Conservation (phyloP, 225 moss, liverwort and hornwort species). For the Physcomitrium patens region DNA sequence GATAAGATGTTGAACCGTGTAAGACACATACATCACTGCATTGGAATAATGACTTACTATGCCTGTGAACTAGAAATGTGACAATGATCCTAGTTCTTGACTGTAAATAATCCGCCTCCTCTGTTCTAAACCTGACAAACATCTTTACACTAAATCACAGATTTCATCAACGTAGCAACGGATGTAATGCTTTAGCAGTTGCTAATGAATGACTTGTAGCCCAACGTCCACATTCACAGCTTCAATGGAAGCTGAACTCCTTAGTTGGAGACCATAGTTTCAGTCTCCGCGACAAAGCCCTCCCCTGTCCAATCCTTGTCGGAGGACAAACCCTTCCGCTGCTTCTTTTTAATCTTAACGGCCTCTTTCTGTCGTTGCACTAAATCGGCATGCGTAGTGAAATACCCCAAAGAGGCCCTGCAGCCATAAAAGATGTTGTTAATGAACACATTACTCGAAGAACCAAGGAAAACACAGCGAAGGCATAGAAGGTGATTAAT, state of each 20-base stretch:
- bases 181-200: slow-evolving; percentile 7
- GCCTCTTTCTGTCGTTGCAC: slow-evolving; percentile 85
- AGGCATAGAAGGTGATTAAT: not conserved
- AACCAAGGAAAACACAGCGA: not conserved
- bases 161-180: slow-evolving; percentile 19
- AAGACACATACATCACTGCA: not conserved
- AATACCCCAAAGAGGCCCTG: slow-evolving; percentile 92
- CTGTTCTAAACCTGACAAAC: slow-evolving; percentile 22
- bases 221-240: slow-evolving; percentile 25
- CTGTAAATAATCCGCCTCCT: not conserved
- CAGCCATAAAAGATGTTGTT: not conserved
- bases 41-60: slow-evolving; percentile 2
- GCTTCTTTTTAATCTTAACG: slow-evolving; percentile 56
- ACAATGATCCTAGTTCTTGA: slow-evolving; percentile 8
- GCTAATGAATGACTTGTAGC: slow-evolving; percentile 31
- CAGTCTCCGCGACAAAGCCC: slow-evolving; percentile 74
- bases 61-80: slow-evolving; percentile 10
- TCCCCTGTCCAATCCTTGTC: slow-evolving; percentile 84
- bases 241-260: not conserved
- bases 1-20: not conserved
- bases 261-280: slow-evolving; percentile 74
- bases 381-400: slow-evolving; percentile 86
- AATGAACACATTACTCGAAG: not conserved
- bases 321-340: not conserved
- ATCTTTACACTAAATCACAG: slow-evolving; percentile 38